A percentile compares a stretch with the other conserved stretches of the same genome.
Conservation (phyloP, 371 early-diverging fungal species). For the Mucor plumbeus region DNA sequence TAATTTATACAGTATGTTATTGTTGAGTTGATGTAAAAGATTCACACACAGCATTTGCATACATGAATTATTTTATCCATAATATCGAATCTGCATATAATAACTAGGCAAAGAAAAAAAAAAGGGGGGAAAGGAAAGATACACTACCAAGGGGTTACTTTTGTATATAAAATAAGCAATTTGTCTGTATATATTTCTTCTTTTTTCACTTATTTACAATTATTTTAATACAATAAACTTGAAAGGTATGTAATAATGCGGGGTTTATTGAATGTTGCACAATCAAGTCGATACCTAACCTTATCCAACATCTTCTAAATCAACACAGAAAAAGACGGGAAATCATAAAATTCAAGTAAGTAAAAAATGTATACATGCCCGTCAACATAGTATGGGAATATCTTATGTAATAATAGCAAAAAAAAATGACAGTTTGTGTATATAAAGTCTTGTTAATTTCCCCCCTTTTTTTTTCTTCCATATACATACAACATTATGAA, state of each 20-base stretch:
- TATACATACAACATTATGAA: neutral
- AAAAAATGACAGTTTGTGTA: slow-evolving; percentile 4
- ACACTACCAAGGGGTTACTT: too few species aligned
- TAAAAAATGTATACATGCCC: neutral
- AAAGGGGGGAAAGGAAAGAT: too few species aligned
- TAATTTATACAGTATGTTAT: too few species aligned
- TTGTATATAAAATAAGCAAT: too few species aligned
- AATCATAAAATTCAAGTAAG: neutral
- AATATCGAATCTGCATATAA: too few species aligned
- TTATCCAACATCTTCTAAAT: neutral
- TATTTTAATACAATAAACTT: neutral
- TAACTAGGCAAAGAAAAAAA: too few species aligned
- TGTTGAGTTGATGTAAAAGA: too few species aligned
- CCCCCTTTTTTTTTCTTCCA: neutral
- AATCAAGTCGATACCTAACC: neutral
- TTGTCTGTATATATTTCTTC: too few species aligned
- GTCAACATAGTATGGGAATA: slow-evolving; percentile 9
- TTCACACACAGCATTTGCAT: too few species aligned
- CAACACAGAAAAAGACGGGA: slow-evolving; percentile 1
- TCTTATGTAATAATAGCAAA: neutral
- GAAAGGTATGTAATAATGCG: slow-evolving; percentile 1
- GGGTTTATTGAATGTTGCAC: neutral
- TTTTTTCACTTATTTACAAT: too few species aligned
- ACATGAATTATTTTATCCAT: too few species aligned
- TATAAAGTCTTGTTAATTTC: neutral